Evolutionary conservation across 768 basidiomycete genomes (phyloP).

Genomic region (Phaeotremella skinneri): DNA sequence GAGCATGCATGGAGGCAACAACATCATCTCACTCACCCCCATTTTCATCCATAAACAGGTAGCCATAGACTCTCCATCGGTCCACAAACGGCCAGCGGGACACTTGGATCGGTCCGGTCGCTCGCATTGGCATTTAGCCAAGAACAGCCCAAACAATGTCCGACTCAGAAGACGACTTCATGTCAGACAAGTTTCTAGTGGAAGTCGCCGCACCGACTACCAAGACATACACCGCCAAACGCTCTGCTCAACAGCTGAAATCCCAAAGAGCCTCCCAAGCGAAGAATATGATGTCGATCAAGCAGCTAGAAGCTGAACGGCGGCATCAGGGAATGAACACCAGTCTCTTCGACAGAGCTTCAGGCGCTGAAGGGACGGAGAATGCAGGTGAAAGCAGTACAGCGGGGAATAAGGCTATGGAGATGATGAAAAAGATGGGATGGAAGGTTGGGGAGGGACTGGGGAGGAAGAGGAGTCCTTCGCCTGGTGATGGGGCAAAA

Average conservation of each 20-base stretch:
- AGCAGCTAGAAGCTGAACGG: slow-evolving; percentile 39
- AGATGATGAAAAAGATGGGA: slow-evolving; percentile 52
- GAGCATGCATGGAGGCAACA: no score
- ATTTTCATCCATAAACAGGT: no score
- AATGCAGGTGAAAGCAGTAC: not conserved
- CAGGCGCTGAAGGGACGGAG: not conserved
- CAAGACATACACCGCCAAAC: slow-evolving; percentile 30
- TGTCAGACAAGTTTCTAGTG: slow-evolving; percentile 51
- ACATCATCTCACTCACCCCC: no score
- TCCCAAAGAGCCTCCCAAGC: slow-evolving; percentile 29
- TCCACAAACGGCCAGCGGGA: no score
- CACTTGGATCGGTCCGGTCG: no score
- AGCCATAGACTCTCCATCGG: no score
- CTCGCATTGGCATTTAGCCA: no score
- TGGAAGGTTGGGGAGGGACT: slow-evolving; percentile 50
- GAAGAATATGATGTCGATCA: slow-evolving; percentile 27
- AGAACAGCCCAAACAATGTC: slow-evolving; percentile 32
- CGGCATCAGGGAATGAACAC: slow-evolving; percentile 40
- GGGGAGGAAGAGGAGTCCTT: slow-evolving; percentile 34
- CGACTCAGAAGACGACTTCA: slow-evolving; percentile 51
- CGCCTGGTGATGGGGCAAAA: slow-evolving; percentile 10
- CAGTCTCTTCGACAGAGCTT: slow-evolving; percentile 37
- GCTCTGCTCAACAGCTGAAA: slow-evolving; percentile 27
- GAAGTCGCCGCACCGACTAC: slow-evolving; percentile 13
- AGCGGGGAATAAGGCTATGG: slow-evolving; percentile 45